Conservation (phyloP, 768 basidiomycete species). For the Xerocomellus chrysenteron region DNA sequence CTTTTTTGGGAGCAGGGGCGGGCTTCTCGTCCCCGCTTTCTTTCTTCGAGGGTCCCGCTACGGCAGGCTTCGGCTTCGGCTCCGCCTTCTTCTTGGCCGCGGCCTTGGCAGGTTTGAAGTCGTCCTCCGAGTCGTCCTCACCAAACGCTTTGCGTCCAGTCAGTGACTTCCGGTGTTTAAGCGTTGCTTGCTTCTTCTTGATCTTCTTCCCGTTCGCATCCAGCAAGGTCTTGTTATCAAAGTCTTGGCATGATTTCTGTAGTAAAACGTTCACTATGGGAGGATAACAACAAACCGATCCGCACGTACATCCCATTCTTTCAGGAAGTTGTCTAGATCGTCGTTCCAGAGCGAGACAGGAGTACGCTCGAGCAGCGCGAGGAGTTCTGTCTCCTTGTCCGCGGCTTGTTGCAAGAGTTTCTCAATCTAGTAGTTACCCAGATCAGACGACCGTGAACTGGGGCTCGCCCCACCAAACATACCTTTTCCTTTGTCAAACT, state of each 20-base stretch:
- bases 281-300: background rate
- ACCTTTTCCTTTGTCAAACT: constrained; percentile 94
- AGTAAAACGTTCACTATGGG: constrained; percentile 2
- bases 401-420: constrained; percentile 77
- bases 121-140: constrained; percentile 48
- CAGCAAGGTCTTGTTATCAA: constrained; percentile 44
- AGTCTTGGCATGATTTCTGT: constrained; percentile 42
- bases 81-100: constrained; percentile 40
- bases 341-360: constrained; percentile 87
- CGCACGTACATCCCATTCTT: constrained; percentile 76
- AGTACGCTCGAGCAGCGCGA: constrained; percentile 70
- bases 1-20: constrained; percentile 29
- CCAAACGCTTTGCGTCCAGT: constrained; percentile 39
- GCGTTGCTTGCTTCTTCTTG: constrained; percentile 56
- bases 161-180: constrained; percentile 54
- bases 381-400: constrained; percentile 80
- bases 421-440: constrained; percentile 57
- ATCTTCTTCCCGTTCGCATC: constrained; percentile 51
- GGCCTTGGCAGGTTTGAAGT: constrained; percentile 54
- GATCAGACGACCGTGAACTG: constrained; percentile 4
- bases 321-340: constrained; percentile 82
- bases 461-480: background rate
- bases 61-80: constrained; percentile 24
- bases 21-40: constrained; percentile 44
- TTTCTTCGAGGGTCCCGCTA: constrained; percentile 42